Evolutionary conservation across 176 grass and related monocot species (phyloP).

Genomic region (Triticum aestivum): IWGSC_CS_RefSeq_v2.1 NC_057808.1:232117873-232118372

Average conservation of each 20-base stretch:
- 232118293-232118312: background rate
- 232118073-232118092: constrained; percentile 49
- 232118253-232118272: constrained; percentile 10
- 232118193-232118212: constrained; percentile 61
- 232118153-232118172: constrained; percentile 46
- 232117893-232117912: background rate
- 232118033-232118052: constrained; percentile 33
- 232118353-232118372: constrained; percentile 95
- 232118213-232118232: constrained; percentile 45
- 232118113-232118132: constrained; percentile 57
- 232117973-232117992: constrained; percentile 6
- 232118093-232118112: constrained; percentile 79
- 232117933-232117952: background rate
- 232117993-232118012: constrained; percentile 6
- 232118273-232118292: background rate
- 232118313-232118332: background rate
- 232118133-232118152: constrained; percentile 53
- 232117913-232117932: background rate
- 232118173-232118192: constrained; percentile 58
- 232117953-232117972: background rate
- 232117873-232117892: background rate
- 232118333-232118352: background rate
- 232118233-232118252: constrained; percentile 57
- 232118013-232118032: constrained; percentile 26
- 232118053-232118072: constrained; percentile 30